Evolutionary conservation across 768 basidiomycete genomes (phyloP).

Genomic region (Strobilomyces confusus): DNA sequence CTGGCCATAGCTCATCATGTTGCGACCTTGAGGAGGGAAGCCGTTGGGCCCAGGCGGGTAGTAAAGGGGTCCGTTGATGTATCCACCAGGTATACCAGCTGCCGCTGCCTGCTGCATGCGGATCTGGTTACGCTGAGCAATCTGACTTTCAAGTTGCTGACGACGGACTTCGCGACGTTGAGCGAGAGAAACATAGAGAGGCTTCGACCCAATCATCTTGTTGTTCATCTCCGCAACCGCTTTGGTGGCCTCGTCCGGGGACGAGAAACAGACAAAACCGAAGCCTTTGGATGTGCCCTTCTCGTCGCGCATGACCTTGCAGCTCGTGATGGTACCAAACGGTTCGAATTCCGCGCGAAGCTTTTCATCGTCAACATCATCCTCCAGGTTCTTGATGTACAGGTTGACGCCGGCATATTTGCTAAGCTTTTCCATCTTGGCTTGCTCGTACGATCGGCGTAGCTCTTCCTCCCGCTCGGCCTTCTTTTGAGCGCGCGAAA

Average conservation of each 20-base stretch:
- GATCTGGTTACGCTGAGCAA: conserved; percentile 94
- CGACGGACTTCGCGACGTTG: conserved; percentile 97
- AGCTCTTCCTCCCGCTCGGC: conserved; percentile 97
- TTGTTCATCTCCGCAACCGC: conserved; percentile 99
- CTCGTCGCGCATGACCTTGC: conserved; percentile 99
- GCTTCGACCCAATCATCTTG: conserved; percentile 99
- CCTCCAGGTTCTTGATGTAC: conserved; percentile 99
- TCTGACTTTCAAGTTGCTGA: conserved; percentile 98
- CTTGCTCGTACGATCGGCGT: conserved; percentile 88
- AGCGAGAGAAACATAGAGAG: conserved; percentile 96
- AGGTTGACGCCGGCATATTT: conserved; percentile 99
- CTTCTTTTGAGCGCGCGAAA: conserved; percentile 97
- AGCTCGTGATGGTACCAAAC: conserved; percentile 95
- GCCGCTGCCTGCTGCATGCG: conserved; percentile 94
- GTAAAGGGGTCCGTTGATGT: conserved; percentile 53
- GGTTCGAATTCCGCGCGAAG: conserved; percentile 95
- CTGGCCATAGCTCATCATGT: conserved; percentile 78
- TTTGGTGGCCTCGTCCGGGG: conserved; percentile 98
- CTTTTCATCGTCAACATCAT: conserved; percentile 96
- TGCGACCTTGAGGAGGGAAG: conserved; percentile 69
- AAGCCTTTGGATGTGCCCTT: conserved; percentile 92
- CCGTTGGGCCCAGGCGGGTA: conserved; percentile 68
- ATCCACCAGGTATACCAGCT: conserved; percentile 66
- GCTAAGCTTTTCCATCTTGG: conserved; percentile 95
- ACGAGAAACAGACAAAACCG: conserved; percentile 98